Base-by-base conservation (phyloP, 805 yeast species). In the Komagataella mondaviorum region DNA sequence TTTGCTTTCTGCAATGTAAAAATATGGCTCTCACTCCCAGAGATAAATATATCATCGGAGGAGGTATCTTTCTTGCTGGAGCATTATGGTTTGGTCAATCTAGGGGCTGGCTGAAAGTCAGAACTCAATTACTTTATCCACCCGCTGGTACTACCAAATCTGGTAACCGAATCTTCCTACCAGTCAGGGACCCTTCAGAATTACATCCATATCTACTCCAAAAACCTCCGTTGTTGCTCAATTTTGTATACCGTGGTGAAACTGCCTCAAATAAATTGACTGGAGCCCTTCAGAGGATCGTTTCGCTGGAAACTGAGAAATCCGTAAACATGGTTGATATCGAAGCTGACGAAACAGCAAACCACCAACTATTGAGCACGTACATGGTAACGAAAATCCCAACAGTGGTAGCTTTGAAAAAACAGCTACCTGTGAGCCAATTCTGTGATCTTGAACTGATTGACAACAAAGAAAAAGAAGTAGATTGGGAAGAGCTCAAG, bases 231-330 rank as follows among this genome's bases (percentile, higher is more conserved):
- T 65, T 85, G 51, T 63, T 87, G 48, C 70, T 86, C 58, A 83
- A 87, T 63, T 88, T 88, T 66, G 85, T 89, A 1, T 69, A 77
- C 46, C 60, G 79, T 52, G 88, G 88, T 7, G 88, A 84, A 57
- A 69, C 75, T 3, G 69, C 74, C 22, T 79, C 84, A 54, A 80
- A 83, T 60, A 72, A 73, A 53, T 71, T 84, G 44, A 83, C 91
- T 1, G 77, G 78, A 18, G 74, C 81, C 1, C 67, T 88, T 53
- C 81, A 79, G 56, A 62, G 74, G 48, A 70, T 79, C 4, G 72
- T 80, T 7, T 67, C 71, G 20, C 63, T 65, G 49, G 76, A 74
- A 51, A 75, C 80, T 48, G 75, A 72, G 47, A 71, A 75, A 52
- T 66, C 66, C 46, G 71, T 86, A 39, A 77, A 79, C 58, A 69